Conservation (phyloP, 1,284 basidiomycete species). For the Trichosporon asahii region DNA sequence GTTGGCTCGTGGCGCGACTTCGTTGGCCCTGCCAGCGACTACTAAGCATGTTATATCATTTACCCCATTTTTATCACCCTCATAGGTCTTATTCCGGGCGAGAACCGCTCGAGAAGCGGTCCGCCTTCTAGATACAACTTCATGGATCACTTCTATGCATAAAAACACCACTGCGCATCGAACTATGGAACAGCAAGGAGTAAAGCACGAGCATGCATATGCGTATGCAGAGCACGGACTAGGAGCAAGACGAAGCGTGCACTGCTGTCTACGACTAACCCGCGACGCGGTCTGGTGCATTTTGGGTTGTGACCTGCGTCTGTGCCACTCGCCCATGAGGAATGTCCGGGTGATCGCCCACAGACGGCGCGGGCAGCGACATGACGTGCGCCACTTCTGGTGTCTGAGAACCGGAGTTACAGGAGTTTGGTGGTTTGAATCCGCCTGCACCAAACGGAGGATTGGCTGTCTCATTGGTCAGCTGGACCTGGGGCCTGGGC, state of each 20-base stretch:
- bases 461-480: slow-evolving; percentile 5
- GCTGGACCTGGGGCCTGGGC: slow-evolving; percentile 1
- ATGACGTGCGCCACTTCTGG: neutral
- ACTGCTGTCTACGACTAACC: neutral
- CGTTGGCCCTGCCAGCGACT: slow-evolving; percentile 57
- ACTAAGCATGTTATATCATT: slow-evolving; percentile 20
- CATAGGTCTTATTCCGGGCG: slow-evolving; percentile 1
- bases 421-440: slow-evolving; percentile 3
- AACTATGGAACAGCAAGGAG: neutral
- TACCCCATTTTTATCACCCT: neutral
- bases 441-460: slow-evolving; percentile 8
- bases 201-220: neutral
- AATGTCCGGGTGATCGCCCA: neutral
- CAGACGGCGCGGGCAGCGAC: neutral
- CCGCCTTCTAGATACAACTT: slow-evolving; percentile 15
- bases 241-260: no score
- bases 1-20: slow-evolving; percentile 89
- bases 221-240: neutral
- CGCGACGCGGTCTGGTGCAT: neutral
- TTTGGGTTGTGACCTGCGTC: neutral
- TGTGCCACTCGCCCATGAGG: neutral
- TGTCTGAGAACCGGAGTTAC: neutral
- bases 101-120: neutral
- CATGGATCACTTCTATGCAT: slow-evolving; percentile 18
- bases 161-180: slow-evolving; percentile 16